Evolutionary conservation across 176 grass and related monocot genomes (phyloP), one percentile per base, ranked within the genome.

Genomic region (Areca catechu): DNA sequence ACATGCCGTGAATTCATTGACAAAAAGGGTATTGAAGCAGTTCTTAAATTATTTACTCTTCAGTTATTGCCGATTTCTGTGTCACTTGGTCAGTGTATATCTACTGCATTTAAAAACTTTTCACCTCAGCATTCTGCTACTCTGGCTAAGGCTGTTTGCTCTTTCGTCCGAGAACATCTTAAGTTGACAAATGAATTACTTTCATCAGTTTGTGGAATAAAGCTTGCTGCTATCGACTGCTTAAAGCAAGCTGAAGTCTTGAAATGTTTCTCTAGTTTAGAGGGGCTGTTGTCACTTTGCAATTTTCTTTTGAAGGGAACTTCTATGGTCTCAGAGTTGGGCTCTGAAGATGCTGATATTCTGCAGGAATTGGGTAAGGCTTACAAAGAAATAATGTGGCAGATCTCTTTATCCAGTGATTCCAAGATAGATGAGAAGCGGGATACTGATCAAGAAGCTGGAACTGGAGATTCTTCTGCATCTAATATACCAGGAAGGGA

Each of bases 41-140:
- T 92, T 60, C 88, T 92, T 68, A 81, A 80, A 63, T 68, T 92
- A 58, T 92, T 92, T 19, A 85, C 78, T 58, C 58, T 92, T 27
- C 76, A 81, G 50, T 63, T 57, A 55, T 60, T 86, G 57, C 83
- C 83, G 24, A 64, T 70, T 50, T 58, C 79, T 77, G 20, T 71
- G 51, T 83, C 88, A 9, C 70, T 86, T 73, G 79, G 83, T 53
- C 74, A 80, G 67, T 80, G 59, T 62, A 68, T 92, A 71, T 80
- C 83, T 55, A 68, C 75, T 58, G 79, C 79, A 56, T 92, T 92
- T 67, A 92, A 86, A 57, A 86, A 80, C 55, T 86, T 86, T 61
- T 86, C 82, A 22, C 73, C 88, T 60, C 74, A 85, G 49, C 76
- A 92, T 69, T 92, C 73, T 60, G 61, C 67, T 71, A 59, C 79